Evolutionary conservation across 2,329 filamentous ascomycete genomes (phyloP).

Genomic region (Westerdykella sp.): DNA sequence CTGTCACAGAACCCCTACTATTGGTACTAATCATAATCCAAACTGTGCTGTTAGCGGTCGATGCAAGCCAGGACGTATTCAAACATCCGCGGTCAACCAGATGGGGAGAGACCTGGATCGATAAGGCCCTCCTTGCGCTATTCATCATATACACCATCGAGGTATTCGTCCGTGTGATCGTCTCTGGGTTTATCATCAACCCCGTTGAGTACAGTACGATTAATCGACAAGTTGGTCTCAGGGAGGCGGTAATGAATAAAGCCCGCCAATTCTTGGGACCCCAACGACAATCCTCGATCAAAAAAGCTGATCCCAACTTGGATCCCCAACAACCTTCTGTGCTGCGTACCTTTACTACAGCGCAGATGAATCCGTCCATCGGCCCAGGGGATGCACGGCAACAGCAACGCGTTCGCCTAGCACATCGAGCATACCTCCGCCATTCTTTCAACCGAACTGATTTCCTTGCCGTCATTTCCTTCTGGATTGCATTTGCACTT

Average conservation of each 20-base stretch:
- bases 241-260: constrained; percentile 67
- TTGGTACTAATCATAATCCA: constrained; percentile 83
- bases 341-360: constrained; percentile 66
- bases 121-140: constrained; percentile 74
- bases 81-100: constrained; percentile 50
- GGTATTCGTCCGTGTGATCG: constrained; percentile 73
- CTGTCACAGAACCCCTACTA: constrained; percentile 79
- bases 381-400: constrained; percentile 60
- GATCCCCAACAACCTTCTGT: constrained; percentile 56
- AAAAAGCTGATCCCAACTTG: constrained; percentile 39
- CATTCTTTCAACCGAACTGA: constrained; percentile 96
- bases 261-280: constrained; percentile 67
- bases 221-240: constrained; percentile 68
- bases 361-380: constrained; percentile 53
- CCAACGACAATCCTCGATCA: constrained; percentile 64
- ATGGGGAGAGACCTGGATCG: constrained; percentile 65
- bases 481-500: constrained; percentile 83
- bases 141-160: constrained; percentile 90
- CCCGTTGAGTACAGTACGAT: constrained; percentile 88
- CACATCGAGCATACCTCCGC: constrained; percentile 83
- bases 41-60: constrained; percentile 78
- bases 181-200: constrained; percentile 90
- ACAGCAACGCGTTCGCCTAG: constrained; percentile 77
- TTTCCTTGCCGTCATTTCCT: constrained; percentile 89
- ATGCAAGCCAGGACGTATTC: constrained; percentile 68